Base-by-base conservation (phyloP, 352 stramenopile genomes). In the Albugo candida region DNA sequence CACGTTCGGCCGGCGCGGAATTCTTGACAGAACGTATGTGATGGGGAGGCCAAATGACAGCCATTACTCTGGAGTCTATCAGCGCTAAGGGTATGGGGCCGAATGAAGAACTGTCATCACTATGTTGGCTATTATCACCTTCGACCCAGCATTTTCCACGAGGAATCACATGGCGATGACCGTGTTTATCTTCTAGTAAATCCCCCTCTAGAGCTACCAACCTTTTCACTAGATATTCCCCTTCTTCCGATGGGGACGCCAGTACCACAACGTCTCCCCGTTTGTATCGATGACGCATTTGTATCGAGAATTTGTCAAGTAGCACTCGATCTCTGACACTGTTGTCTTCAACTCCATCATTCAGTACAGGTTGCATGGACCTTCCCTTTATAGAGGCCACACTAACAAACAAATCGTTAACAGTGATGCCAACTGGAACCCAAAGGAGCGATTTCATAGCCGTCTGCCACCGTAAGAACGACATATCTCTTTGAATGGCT, bases 111-210 rank as follows among this genome's bases (percentile, higher is more conserved):
- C 74, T 87, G 60, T 86, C 72, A 54, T 86, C 74, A 55, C 72
- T 86, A 53, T 79, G 74, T 36, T 55, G 61, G 1, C 62, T 50
- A 54, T 83, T 86, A 59, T 91, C 78, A 37, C 78, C 75, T 45
- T 92, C 75, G 37, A 92, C 62, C 78, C 78, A 92, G 63, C 78
- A 92, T 57, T 81, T 83, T 52, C 78, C 78, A 38, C 64, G 57
- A 1, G 78, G 78, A 13, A 92, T 57, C 39, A 75, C 55, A 35
- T 67, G 43, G 41, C 49, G 53, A 13, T 67, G 62, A n/a, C 54
- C 52, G 13, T 37, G 58, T 43, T 65, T 62, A 47, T 79, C 72
- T 38, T 64, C 64, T 35, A 92, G 60, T 5, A 81, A 51, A 47
- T 92, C 78, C 3, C 75, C 78, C 49, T 88, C 73, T 19, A 88